These are phyloP conservation scores for Hymenoscyphus occultus DNA, from an alignment of 2,329 filamentous ascomycete genomes.

Conservation along the genomic window DNA sequence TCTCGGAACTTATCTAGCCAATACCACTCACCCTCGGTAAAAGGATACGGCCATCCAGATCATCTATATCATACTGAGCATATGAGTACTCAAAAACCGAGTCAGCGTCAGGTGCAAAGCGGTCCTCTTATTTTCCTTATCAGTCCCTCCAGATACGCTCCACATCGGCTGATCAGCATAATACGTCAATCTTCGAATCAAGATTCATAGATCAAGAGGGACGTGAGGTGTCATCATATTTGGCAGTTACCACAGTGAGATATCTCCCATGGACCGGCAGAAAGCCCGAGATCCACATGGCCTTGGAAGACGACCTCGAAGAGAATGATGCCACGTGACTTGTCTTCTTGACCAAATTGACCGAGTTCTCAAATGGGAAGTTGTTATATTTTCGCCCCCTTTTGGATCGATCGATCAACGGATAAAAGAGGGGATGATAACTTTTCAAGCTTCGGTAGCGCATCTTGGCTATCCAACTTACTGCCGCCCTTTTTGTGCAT, in stretches of 20 bases:
- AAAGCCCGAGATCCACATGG: not conserved
- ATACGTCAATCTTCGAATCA: not conserved
- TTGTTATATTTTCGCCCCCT: not conserved
- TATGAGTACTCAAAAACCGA: not conserved
- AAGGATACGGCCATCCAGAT: not conserved
- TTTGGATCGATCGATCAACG: not conserved
- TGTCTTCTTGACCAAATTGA: not conserved
- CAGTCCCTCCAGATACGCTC: not conserved
- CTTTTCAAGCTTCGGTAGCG: not conserved
- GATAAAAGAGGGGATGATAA: not conserved
- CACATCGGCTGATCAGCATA: not conserved
- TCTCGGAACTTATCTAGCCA: not conserved
- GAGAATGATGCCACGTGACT: not conserved
- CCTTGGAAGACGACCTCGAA: not conserved
- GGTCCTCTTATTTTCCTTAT: not conserved
- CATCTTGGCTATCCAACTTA: too few species aligned
- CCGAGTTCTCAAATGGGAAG: not conserved
- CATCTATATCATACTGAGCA: not conserved
- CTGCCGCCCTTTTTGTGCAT: too few species aligned
- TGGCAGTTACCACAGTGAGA: not conserved
- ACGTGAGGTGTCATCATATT: not conserved
- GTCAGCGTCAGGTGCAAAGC: slow-evolving; percentile 1
- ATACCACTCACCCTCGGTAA: not conserved
- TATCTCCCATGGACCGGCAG: not conserved
- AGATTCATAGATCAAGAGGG: not conserved